Evolutionary conservation across 108 stramenopile genomes (phyloP).

Genomic region (Fistulifera pelliculosa): DNA sequence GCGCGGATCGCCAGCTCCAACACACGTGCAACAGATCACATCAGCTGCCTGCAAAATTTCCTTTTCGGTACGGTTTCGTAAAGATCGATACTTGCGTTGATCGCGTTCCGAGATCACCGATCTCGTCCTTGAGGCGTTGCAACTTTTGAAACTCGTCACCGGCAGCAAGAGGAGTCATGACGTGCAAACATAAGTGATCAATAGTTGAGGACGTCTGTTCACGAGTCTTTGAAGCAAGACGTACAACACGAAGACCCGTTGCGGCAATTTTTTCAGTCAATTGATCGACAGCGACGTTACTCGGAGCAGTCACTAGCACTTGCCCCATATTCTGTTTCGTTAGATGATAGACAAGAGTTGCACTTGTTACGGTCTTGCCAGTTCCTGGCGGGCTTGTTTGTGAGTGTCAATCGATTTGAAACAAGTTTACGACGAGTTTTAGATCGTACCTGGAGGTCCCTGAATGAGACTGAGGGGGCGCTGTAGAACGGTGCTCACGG

Average conservation of each 20-base stretch:
- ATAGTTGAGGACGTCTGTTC: conserved; percentile 80
- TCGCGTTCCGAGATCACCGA: conserved; percentile 90
- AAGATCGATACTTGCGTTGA: conserved; percentile 79
- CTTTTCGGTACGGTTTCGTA: conserved; percentile 76
- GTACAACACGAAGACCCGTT: conserved; percentile 92
- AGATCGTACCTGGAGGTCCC: conserved; percentile 92
- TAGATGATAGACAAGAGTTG: conserved; percentile 94
- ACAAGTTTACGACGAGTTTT: too few relatives aligned
- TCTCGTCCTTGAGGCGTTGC: conserved; percentile 87
- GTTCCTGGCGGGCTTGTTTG: too few relatives aligned
- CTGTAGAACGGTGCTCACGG: conserved; percentile 84
- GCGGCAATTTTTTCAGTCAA: conserved; percentile 95
- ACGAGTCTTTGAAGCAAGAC: conserved; percentile 90
- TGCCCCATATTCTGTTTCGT: conserved; percentile 91
- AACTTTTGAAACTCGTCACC: conserved; percentile 90
- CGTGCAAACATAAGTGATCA: conserved; percentile 87
- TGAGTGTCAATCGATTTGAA: background rate
- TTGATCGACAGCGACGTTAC: conserved; percentile 98
- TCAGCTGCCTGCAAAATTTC: conserved; percentile 97
- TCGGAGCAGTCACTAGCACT: conserved; percentile 95
- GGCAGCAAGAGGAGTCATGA: conserved; percentile 79
- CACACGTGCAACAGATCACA: conserved; percentile 98
- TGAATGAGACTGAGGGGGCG: conserved; percentile 93
- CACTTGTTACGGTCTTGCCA: conserved; percentile 95
- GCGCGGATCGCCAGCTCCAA: conserved; percentile 95